Conservation (phyloP, 805 yeast species). For the Kazachstania africana region DNA sequence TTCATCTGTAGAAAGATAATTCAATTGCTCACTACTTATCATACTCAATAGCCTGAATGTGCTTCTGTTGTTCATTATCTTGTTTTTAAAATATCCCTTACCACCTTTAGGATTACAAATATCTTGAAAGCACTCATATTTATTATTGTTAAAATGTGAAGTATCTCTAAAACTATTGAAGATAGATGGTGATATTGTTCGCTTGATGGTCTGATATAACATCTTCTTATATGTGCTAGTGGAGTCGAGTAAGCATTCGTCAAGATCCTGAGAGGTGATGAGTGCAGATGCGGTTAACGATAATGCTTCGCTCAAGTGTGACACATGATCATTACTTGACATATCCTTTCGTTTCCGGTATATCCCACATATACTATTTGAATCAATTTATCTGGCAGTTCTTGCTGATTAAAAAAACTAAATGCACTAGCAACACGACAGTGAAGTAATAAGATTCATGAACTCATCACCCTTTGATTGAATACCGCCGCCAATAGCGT, state of each 20-base stretch:
- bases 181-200: conserved; percentile 11
- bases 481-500: too few species aligned
- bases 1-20: conserved; percentile 29
- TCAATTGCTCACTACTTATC: conserved; percentile 51
- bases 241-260: conserved; percentile 24
- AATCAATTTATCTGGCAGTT: too few species aligned
- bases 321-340: conserved; percentile 9
- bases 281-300: conserved; percentile 47
- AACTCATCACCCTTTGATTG: too few species aligned
- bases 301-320: conserved; percentile 35
- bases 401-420: too few species aligned
- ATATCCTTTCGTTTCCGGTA: conserved; percentile 2
- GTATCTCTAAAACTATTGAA: conserved; percentile 5
- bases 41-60: conserved; percentile 38
- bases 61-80: conserved; percentile 26
- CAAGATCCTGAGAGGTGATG: conserved; percentile 35
- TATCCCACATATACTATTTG: background rate
- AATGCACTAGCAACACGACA: too few species aligned
- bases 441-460: too few species aligned
- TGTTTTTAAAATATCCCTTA: conserved; percentile 31
- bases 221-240: conserved; percentile 23
- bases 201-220: conserved; percentile 19
- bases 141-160: conserved; percentile 1
- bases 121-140: conserved; percentile 12
- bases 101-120: conserved; percentile 23